Evolutionary conservation across 441 rosid genomes (phyloP), one percentile per base, ranked within the genome.

Genomic region (Adansonia rubrostipa): DNA sequence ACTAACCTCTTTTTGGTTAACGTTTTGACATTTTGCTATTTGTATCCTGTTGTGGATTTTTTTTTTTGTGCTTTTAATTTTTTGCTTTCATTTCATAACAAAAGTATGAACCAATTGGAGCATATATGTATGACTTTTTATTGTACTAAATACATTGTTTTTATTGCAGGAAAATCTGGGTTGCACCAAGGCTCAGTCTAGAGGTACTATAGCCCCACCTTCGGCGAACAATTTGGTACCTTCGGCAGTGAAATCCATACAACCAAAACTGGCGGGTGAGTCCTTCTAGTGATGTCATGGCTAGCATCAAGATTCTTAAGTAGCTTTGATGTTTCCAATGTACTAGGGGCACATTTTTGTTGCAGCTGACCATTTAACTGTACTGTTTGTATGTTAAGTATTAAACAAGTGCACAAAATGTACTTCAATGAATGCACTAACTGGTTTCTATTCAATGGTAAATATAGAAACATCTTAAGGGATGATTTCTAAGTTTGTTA

Each of bases 261-360:
- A 79, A 81, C 80, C 80, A 60, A 80, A 78, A 87, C 91, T 79
- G 82, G 70, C 79, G 14, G 87, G 92, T 91, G 82, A 67, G 77
- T 69, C 66, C 73, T 20, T 65, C 51, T 58, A 42, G 24, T 22
- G 0, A 56, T 45, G 22, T 53, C 50, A 14, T 47, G 61, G 68
- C 50, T 71, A 78, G 40, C 36, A 53, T 73, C 36, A n/a, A 56
- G 33, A 63, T 58, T 72, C n/a, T 6, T 3, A 48, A 71, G 5
- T 42, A 48, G 44, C 36, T 58, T 60, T 3, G 61, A 61, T 68
- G n/a, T 15, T 5, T 2, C 72, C 61, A 77, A 77, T 58, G 53
- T 71, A 19, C 63, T 24, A 24, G 24, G 60, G 64, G 71, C 78
- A 24, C 57, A 14, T 19, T 64, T 80, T 5, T 50, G 60, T 36